Conservation (phyloP, 148 eudicot genomes). For the Vaccinium macrocarpon region DNA sequence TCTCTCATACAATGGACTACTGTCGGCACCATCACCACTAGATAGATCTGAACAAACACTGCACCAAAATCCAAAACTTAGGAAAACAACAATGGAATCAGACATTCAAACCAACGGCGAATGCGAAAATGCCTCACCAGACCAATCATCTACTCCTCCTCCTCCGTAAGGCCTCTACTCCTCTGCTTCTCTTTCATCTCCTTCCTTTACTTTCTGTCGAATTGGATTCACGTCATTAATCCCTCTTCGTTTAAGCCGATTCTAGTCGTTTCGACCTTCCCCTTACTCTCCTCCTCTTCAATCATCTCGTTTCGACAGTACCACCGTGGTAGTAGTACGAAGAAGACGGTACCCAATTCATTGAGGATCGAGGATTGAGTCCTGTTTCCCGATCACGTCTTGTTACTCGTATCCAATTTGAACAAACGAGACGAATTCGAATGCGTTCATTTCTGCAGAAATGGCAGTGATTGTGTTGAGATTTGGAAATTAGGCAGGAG, state of each 20-base stretch:
- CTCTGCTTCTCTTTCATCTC: slow-evolving; percentile 33
- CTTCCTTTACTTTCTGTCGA: slow-evolving; percentile 34
- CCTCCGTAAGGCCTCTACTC: slow-evolving; percentile 44
- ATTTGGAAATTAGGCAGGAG: too few relatives aligned
- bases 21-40: too few relatives aligned
- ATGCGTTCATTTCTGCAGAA: slow-evolving; percentile 46
- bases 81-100: slow-evolving; percentile 31
- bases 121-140: slow-evolving; percentile 37
- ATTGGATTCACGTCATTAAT: slow-evolving; percentile 19
- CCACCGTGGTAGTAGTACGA: background rate
- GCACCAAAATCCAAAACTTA: too few relatives aligned
- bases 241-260: slow-evolving; percentile 49
- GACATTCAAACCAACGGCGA: slow-evolving; percentile 48
- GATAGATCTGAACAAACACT: too few relatives aligned
- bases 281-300: slow-evolving; percentile 35
- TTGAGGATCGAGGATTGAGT: slow-evolving; percentile 48
- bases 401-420: slow-evolving; percentile 43
- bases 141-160: background rate
- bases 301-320: slow-evolving; percentile 32
- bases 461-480: too few relatives aligned
- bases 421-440: slow-evolving; percentile 33
- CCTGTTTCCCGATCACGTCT: slow-evolving; percentile 65
- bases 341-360: background rate
- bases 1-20: too few relatives aligned
- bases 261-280: slow-evolving; percentile 37